Evolutionary conservation across 2,329 filamentous ascomycete genomes (phyloP).

Genomic region (Macrophomina pseudophaseolina): DNA sequence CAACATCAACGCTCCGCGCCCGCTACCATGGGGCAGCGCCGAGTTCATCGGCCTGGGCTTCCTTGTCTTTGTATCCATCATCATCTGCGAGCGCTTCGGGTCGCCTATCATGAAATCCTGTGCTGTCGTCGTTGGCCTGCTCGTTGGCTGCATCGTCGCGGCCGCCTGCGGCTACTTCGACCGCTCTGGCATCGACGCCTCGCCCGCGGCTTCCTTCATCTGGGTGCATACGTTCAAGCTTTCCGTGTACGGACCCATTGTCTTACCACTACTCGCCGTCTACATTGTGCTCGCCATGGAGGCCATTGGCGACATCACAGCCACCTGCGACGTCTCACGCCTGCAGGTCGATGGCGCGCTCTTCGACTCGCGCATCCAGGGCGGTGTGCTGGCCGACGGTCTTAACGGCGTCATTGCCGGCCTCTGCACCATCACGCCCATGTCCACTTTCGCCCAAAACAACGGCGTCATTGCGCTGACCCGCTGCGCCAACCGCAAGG

Average conservation of each 20-base stretch:
- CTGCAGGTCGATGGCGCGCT: conserved; percentile 73
- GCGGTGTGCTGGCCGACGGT: conserved; percentile 78
- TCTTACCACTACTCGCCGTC: conserved; percentile 68
- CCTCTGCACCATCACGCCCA: conserved; percentile 78
- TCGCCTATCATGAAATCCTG: conserved; percentile 84
- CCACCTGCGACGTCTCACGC: conserved; percentile 79
- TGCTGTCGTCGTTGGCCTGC: conserved; percentile 74
- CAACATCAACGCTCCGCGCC: conserved; percentile 67
- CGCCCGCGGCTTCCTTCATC: conserved; percentile 74
- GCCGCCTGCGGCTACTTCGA: conserved; percentile 81
- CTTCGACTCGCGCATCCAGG: conserved; percentile 80
- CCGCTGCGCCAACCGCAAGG: conserved; percentile 78
- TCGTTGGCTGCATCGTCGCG: conserved; percentile 79
- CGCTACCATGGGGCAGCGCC: conserved; percentile 76
- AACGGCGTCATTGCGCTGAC: conserved; percentile 85
- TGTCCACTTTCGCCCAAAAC: conserved; percentile 83
- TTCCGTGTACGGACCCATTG: conserved; percentile 72
- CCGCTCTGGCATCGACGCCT: conserved; percentile 70
- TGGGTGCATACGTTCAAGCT: conserved; percentile 81
- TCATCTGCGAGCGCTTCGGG: conserved; percentile 80
- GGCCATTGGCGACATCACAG: conserved; percentile 79
- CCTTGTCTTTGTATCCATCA: conserved; percentile 78
- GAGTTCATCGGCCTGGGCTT: conserved; percentile 82
- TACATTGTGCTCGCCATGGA: conserved; percentile 75
- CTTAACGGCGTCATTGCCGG: conserved; percentile 76